These are phyloP conservation scores for Cucumis sativus DNA, from an alignment of 306 rosid species.

Conservation along the genomic window Cucumber_9930_V3 NC_026660.2:5842001-5842500, in stretches of 20 bases:
- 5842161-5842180: constrained; percentile 98
- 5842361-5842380: neutral
- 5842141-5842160: constrained; percentile 99
- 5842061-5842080: constrained; percentile 8
- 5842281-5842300: neutral
- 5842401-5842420: constrained; percentile 96
- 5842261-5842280: neutral
- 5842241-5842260: neutral
- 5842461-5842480: constrained; percentile 97
- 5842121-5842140: constrained; percentile 87
- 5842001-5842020: neutral
- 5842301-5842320: neutral
- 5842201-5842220: constrained; percentile 14
- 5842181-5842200: constrained; percentile 99
- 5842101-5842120: constrained; percentile 96
- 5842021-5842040: neutral
- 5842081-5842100: constrained; percentile 93
- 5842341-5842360: neutral
- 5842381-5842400: constrained; percentile 57
- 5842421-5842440: constrained; percentile 88
- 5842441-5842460: constrained; percentile 97
- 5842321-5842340: neutral
- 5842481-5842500: constrained; percentile 95
- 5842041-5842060: neutral
- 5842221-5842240: neutral